Conservation (phyloP, 1,284 basidiomycete species). For the Thecaphora thlaspeos region DNA sequence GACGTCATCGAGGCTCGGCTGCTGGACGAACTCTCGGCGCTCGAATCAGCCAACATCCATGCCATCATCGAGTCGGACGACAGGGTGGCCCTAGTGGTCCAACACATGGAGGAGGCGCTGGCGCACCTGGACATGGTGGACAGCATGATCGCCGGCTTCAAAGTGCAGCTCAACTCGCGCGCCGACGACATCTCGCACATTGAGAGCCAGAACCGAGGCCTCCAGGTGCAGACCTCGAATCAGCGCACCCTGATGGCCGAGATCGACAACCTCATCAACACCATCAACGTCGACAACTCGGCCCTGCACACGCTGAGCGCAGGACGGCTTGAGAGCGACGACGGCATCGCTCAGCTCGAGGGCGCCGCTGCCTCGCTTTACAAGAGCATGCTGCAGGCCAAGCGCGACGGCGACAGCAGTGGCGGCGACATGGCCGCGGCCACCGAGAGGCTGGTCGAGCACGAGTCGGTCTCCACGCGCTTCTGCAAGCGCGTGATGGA, state of each 20-base stretch:
- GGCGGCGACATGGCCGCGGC: slow-evolving; percentile 74
- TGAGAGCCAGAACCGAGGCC: slow-evolving; percentile 90
- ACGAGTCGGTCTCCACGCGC: slow-evolving; percentile 78
- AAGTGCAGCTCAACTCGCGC: slow-evolving; percentile 50
- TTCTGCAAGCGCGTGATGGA: slow-evolving; percentile 89
- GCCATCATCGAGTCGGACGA: slow-evolving; percentile 90
- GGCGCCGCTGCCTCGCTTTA: slow-evolving; percentile 83
- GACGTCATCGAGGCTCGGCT: slow-evolving; percentile 55
- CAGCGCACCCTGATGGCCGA: slow-evolving; percentile 66
- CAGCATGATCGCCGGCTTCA: slow-evolving; percentile 49
- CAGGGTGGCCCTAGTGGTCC: slow-evolving; percentile 79
- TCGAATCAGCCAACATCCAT: slow-evolving; percentile 77
- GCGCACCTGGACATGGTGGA: slow-evolving; percentile 78
- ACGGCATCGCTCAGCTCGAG: slow-evolving; percentile 73
- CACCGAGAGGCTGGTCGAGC: slow-evolving; percentile 77
- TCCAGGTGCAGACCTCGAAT: slow-evolving; percentile 97
- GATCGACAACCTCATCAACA: slow-evolving; percentile 67
- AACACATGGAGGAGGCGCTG: slow-evolving; percentile 82
- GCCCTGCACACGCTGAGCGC: slow-evolving; percentile 76
- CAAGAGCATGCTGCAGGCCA: slow-evolving; percentile 87
- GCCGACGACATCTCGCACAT: slow-evolving; percentile 86
- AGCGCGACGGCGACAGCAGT: slow-evolving; percentile 69
- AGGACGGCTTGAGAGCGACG: slow-evolving; percentile 75
- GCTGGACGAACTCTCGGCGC: slow-evolving; percentile 51
- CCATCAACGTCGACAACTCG: slow-evolving; percentile 81